phyloP scores from a whole-genome alignment of 2,329 filamentous ascomycete genomes.

The Fusarium agapanthi region DNA sequence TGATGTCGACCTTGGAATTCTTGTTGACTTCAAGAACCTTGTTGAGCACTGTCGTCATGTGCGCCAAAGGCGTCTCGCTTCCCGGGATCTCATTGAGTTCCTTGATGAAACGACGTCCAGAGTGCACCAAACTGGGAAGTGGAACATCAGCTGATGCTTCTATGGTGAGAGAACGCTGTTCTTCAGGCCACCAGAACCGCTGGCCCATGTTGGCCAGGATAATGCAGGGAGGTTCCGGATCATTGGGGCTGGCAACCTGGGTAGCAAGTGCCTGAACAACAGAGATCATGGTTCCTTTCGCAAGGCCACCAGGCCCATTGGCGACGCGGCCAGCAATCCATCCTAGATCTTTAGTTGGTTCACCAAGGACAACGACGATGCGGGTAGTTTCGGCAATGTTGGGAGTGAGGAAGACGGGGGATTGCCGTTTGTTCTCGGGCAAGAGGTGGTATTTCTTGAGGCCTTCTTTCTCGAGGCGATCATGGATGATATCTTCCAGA shows the following conservation, averaged over 20 bases:
- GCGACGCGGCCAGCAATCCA: slow-evolving; percentile 76
- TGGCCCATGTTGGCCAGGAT: slow-evolving; percentile 83
- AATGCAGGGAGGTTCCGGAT: slow-evolving; percentile 62
- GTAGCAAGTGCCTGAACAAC: slow-evolving; percentile 61
- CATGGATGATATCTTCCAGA: slow-evolving; percentile 65
- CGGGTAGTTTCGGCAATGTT: slow-evolving; percentile 66
- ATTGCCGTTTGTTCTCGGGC: slow-evolving; percentile 59
- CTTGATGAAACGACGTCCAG: slow-evolving; percentile 59
- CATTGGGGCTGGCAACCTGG: slow-evolving; percentile 47
- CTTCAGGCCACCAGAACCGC: slow-evolving; percentile 76
- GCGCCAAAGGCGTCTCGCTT: slow-evolving; percentile 65
- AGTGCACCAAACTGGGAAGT: slow-evolving; percentile 69
- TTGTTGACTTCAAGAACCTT: slow-evolving; percentile 61
- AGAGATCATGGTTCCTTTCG: slow-evolving; percentile 74
- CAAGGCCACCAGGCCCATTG: slow-evolving; percentile 70
- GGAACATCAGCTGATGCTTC: slow-evolving; percentile 66
- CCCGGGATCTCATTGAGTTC: slow-evolving; percentile 68
- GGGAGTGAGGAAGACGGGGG: slow-evolving; percentile 70
- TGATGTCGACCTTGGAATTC: slow-evolving; percentile 70
- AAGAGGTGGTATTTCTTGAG: slow-evolving; percentile 66
- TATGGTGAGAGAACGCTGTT: slow-evolving; percentile 66
- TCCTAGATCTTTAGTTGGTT: slow-evolving; percentile 76
- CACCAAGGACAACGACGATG: slow-evolving; percentile 78
- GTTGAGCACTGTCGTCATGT: slow-evolving; percentile 74
- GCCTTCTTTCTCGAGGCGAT: slow-evolving; percentile 69